These are phyloP conservation scores for Halteria grandinella DNA, from an alignment of 73 alveolate genomes.

Conservation along the genomic window DNA sequence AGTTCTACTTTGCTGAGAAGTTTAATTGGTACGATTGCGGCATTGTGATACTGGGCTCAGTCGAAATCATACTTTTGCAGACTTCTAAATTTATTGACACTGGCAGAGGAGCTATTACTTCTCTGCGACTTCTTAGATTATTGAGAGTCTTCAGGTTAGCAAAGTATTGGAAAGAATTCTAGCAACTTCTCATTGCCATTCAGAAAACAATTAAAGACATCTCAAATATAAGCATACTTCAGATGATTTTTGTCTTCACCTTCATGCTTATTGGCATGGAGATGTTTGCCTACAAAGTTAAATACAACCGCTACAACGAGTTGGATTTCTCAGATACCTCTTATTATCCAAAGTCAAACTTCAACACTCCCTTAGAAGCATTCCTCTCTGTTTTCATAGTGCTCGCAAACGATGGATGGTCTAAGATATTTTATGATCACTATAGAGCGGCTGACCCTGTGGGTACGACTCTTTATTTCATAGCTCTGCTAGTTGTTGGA, in stretches of 20 bases:
- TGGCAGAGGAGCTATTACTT: conserved; percentile 55
- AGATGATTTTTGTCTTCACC: conserved; percentile 43
- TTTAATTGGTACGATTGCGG: conserved; percentile 56
- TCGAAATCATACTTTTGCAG: conserved; percentile 37
- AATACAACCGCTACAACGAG: background rate
- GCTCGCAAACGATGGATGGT: conserved; percentile 38
- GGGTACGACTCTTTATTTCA: conserved; percentile 53
- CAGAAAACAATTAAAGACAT: conserved; percentile 56
- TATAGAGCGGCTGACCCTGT: conserved; percentile 15
- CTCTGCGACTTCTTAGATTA: conserved; percentile 54
- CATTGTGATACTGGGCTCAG: conserved; percentile 54
- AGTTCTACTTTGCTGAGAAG: conserved; percentile 44
- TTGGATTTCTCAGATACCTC: conserved; percentile 9
- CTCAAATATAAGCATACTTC: conserved; percentile 29
- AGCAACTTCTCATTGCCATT: conserved; percentile 22
- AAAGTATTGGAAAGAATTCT: conserved; percentile 25
- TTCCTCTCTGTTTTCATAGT: conserved; percentile 13
- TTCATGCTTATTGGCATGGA: conserved; percentile 50
- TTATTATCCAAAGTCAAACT: conserved; percentile 12
- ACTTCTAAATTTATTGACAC: background rate
- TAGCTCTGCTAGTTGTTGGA: conserved; percentile 44
- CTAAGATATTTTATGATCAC: conserved; percentile 53
- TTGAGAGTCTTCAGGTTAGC: conserved; percentile 53
- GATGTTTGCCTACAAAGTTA: conserved; percentile 43
- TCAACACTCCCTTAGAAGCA: conserved; percentile 14